Conservation (phyloP, 768 basidiomycete species). For the Glaciozyma martinii region DNA sequence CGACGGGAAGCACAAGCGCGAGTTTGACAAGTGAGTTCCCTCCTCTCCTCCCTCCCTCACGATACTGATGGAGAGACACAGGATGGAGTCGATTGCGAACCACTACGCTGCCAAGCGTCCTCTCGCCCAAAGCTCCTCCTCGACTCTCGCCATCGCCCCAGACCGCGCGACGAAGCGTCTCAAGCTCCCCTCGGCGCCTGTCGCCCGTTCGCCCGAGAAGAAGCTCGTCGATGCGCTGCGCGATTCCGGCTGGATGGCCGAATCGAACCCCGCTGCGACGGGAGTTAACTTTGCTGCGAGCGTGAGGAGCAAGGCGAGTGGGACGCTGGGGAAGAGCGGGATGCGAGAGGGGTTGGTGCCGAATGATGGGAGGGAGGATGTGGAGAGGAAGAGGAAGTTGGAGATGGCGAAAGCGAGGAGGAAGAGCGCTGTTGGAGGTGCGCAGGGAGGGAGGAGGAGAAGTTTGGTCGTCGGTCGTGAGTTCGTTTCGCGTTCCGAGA, state of each 20-base stretch:
- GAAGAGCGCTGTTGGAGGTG: constrained; percentile 10
- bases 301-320: background rate
- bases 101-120: constrained; percentile 27
- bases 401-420: constrained; percentile 27
- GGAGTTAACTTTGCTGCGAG: background rate
- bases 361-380: background rate
- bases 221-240: constrained; percentile 14
- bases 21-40: constrained; percentile 3
- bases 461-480: constrained; percentile 9
- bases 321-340: background rate
- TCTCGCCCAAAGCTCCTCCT: background rate
- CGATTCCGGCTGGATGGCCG: constrained; percentile 2
- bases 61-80: background rate
- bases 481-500: background rate
- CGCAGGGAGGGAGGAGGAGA: constrained; percentile 1
- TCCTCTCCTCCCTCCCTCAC: background rate
- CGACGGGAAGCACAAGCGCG: constrained; percentile 1
- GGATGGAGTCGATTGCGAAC: constrained; percentile 28
- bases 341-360: constrained; percentile 7
- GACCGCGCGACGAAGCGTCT: background rate
- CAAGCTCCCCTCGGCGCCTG: background rate
- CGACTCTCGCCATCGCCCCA: background rate
- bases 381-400: constrained; percentile 13
- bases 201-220: background rate
- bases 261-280: background rate